Percentiles rank a stretch among this genome's conserved stretches.
These are phyloP conservation scores for Sporothrix phasma DNA, from an alignment of 2,329 filamentous ascomycete genomes.

Conservation along the genomic window DNA sequence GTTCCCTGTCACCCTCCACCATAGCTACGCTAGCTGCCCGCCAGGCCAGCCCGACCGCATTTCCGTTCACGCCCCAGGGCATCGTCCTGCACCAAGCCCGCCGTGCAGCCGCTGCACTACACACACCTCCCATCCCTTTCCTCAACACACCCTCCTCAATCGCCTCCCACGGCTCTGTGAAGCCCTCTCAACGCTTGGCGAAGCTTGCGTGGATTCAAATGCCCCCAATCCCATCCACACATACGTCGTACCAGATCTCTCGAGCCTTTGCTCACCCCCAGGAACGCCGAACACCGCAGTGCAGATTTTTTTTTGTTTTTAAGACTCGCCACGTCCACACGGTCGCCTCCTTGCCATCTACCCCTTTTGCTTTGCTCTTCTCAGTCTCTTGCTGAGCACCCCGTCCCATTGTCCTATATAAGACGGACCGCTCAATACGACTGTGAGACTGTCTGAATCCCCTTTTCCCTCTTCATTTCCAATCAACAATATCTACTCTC, in stretches of 20 bases:
- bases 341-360: conserved; percentile 3
- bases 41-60: neutral
- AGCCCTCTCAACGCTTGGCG: neutral
- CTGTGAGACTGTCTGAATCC: neutral
- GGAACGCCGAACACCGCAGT: conserved; percentile 16
- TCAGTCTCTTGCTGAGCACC: neutral
- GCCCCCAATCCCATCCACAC: neutral
- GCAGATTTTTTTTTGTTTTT: conserved; percentile 12
- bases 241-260: neutral
- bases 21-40: neutral
- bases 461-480: neutral
- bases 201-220: conserved; percentile 14
- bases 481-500: conserved; percentile 17
- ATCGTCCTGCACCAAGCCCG: neutral
- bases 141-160: neutral
- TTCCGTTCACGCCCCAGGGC: conserved; percentile 1
- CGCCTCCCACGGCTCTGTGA: too few relatives aligned
- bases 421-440: conserved; percentile 5
- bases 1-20: neutral
- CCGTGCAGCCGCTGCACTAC: neutral
- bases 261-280: neutral
- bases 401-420: conserved; percentile 7
- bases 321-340: conserved; percentile 13
- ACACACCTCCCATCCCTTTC: conserved; percentile 9
- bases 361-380: conserved; percentile 4